Conservation (phyloP, 2,329 filamentous ascomycete species). For the Mycosphaerella arachidis region DNA sequence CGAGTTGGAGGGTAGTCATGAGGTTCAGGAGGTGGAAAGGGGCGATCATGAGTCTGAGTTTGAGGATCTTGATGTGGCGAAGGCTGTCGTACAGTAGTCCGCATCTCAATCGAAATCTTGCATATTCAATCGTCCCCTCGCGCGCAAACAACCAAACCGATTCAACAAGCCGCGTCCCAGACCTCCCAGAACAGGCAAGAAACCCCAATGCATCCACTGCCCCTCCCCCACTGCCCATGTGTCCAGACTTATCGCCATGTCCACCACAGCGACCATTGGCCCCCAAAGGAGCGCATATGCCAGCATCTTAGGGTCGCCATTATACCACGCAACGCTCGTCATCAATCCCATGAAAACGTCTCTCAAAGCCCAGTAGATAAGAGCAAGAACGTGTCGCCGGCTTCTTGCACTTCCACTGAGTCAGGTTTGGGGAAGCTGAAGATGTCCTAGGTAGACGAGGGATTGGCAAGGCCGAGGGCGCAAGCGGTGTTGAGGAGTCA, state of each 20-base stretch:
- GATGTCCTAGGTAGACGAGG: too few relatives aligned
- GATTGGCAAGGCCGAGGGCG: too few relatives aligned
- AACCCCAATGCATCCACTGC: not conserved
- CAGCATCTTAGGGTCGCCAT: not conserved
- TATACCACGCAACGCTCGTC: not conserved
- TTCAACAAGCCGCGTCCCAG: not conserved
- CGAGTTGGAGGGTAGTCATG: slow-evolving; percentile 44
- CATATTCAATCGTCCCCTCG: not conserved
- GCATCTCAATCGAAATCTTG: not conserved
- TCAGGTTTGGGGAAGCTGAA: too few relatives aligned
- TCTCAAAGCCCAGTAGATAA: not conserved
- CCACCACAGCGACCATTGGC: not conserved
- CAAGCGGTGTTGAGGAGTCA: too few relatives aligned
- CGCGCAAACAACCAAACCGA: not conserved
- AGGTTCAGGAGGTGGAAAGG: slow-evolving; percentile 10
- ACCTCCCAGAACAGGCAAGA: not conserved
- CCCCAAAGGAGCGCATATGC: not conserved
- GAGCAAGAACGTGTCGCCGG: not conserved
- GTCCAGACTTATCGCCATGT: not conserved
- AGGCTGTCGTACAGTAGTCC: not conserved
- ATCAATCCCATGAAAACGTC: slow-evolving; percentile 2
- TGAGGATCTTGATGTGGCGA: not conserved
- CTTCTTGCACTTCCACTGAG: too few relatives aligned
- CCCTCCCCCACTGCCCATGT: not conserved
- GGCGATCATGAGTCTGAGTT: not conserved